Conservation (phyloP, 2,329 filamentous ascomycete genomes). For the Clonostachys byssicola region DNA sequence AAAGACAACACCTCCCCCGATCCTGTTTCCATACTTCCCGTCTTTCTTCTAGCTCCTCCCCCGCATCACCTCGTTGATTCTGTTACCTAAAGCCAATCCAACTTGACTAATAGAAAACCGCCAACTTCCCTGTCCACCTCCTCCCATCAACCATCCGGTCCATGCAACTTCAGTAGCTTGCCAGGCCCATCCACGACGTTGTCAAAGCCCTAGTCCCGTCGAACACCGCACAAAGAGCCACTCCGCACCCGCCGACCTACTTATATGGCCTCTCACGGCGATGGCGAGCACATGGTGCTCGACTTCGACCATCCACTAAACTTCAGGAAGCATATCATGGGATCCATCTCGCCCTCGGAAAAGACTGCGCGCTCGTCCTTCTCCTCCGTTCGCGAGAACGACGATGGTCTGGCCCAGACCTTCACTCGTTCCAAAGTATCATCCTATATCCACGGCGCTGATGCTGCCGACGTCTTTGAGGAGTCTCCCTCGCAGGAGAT, state of each 20-base stretch:
- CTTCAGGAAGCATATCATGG: conserved; percentile 16
- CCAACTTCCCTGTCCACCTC: neutral
- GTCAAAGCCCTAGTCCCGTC: too few relatives aligned
- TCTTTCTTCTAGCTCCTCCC: conserved; percentile 1
- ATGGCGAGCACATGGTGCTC: conserved; percentile 21
- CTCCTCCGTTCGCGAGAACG: conserved; percentile 58
- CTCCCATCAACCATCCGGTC: neutral
- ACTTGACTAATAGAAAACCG: conserved; percentile 17
- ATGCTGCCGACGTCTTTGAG: conserved; percentile 45
- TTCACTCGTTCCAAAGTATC: conserved; percentile 62
- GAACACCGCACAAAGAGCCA: too few relatives aligned
- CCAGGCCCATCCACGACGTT: neutral
- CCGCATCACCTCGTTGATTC: conserved; percentile 5
- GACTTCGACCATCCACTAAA: conserved; percentile 8
- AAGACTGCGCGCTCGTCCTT: conserved; percentile 49
- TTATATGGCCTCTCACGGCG: conserved; percentile 21
- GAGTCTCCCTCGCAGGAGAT: conserved; percentile 38
- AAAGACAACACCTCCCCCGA: too few relatives aligned
- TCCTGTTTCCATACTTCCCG: too few relatives aligned
- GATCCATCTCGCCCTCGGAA: conserved; percentile 28
- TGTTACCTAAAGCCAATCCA: conserved; percentile 16
- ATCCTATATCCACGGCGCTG: conserved; percentile 44
- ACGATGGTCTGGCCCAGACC: conserved; percentile 54
- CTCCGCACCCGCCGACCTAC: conserved; percentile 2
- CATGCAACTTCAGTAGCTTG: neutral